phyloP scores from a whole-genome alignment of 2,329 filamentous ascomycete species.

The Rhexocercosporidium sp. region DNA sequence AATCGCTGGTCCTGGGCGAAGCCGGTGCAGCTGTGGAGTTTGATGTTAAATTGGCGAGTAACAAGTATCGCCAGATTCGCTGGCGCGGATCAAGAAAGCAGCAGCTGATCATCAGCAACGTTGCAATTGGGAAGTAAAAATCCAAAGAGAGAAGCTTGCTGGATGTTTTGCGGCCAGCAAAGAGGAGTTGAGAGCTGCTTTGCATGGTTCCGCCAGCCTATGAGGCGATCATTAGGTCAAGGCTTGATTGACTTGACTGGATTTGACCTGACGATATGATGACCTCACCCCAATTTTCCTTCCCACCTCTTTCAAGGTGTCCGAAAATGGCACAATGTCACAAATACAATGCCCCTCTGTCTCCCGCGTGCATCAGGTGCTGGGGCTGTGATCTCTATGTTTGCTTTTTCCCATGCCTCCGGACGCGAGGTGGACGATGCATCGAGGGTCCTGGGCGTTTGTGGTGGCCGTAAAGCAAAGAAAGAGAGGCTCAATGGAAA shows the following conservation, averaged over 20 bases:
- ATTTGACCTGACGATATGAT: not conserved
- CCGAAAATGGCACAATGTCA: conserved; percentile 1
- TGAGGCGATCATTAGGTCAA: conserved; percentile 18
- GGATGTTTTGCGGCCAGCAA: not conserved
- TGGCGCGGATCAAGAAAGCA: conserved; percentile 9
- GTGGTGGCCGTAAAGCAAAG: conserved; percentile 20
- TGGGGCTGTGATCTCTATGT: conserved; percentile 10
- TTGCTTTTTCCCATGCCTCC: conserved; percentile 34
- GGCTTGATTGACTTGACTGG: not conserved
- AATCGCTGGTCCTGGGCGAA: conserved; percentile 7
- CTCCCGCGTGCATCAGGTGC: not conserved
- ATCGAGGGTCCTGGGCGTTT: conserved; percentile 15
- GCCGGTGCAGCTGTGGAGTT: conserved; percentile 16
- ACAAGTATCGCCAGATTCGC: conserved; percentile 28
- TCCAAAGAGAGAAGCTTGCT: not conserved
- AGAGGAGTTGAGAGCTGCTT: not conserved
- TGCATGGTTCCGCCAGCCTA: not conserved
- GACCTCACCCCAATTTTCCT: conserved; percentile 18
- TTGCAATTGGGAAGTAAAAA: conserved; percentile 20
- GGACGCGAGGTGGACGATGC: conserved; percentile 23
- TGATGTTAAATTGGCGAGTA: conserved; percentile 26
- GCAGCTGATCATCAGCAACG: conserved; percentile 26
- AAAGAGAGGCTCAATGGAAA: conserved; percentile 33
- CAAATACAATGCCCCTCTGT: conserved; percentile 16
- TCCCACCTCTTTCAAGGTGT: not conserved